Evolutionary conservation across 805 yeast genomes (phyloP), one percentile per base, ranked within the genome.

Genomic region (Jamesozyma jinghongensis): DNA sequence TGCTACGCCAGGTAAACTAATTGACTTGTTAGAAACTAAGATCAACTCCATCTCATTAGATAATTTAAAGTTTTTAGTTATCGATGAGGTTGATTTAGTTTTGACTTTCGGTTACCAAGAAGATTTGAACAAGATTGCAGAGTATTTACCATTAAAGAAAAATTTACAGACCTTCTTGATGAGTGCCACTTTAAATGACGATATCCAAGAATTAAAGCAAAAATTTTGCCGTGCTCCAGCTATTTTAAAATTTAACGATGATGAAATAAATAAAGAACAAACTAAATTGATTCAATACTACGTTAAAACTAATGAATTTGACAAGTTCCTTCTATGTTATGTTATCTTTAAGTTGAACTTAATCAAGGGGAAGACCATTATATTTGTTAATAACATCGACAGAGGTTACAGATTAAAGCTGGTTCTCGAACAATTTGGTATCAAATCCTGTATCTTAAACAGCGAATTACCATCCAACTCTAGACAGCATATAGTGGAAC

Each of bases 141-240:
- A 71, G 19, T 73, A 63, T 46, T 65, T 88, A 47, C 86, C 87
- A n/a, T 66, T 79, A 45, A 79, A 79, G 56, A 81, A 82, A 47
- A 77, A 74, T 44, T 67, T 85, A 50, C 98, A 92, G 65, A 80
- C 92, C 2, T 92, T 86, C 63, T 67, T 92, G 50, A 92, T 92
- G 97, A 84, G 95, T 63, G 98, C 98, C 2, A 92, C 98, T 3
- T 67, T 92, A 44, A 84, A 79, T 56, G 94, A 85, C 34, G 97
- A 90, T 47, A 76, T 90, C 47, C 77, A 84, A 44, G 75, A 73
- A 35, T 65, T 92, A 52, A 90, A 90, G 62, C 62, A 67, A 38
- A 75, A 75, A 54, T 88, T 83, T 62, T 90, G 97, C 63, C 77
- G 85, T 42, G 62, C 69, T 30, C 94, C 95, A 2, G 95, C 94